Evolutionary conservation across 2,329 filamentous ascomycete genomes (phyloP).

Genomic region (Sphaerostilbella broomeana): DNA sequence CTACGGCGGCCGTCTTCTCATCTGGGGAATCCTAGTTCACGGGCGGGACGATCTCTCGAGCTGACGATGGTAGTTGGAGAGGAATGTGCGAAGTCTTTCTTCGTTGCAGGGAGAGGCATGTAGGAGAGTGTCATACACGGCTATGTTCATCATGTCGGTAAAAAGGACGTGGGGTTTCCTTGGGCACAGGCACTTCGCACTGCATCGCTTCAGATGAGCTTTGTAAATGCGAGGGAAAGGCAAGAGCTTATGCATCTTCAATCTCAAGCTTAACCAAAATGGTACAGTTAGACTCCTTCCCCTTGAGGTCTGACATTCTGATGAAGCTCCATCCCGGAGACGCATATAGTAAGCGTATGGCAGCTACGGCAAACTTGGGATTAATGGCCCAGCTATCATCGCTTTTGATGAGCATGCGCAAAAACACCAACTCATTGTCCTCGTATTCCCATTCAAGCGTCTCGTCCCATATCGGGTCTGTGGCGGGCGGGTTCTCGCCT

Average conservation of each 20-base stretch:
- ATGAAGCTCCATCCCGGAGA: slow-evolving; percentile 56
- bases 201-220: too few relatives aligned
- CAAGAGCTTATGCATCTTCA: too few relatives aligned
- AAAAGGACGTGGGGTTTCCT: too few relatives aligned
- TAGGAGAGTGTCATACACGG: too few relatives aligned
- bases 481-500: slow-evolving; percentile 51
- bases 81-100: neutral
- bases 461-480: slow-evolving; percentile 61
- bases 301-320: slow-evolving; percentile 57
- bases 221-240: too few relatives aligned
- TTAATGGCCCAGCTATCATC: slow-evolving; percentile 58
- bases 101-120: too few relatives aligned
- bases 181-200: too few relatives aligned
- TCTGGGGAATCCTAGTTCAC: slow-evolving; percentile 5
- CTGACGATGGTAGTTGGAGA: too few relatives aligned
- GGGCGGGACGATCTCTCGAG: neutral
- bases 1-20: too few relatives aligned
- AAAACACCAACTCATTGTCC: slow-evolving; percentile 58
- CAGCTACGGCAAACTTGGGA: slow-evolving; percentile 54
- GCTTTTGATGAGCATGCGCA: slow-evolving; percentile 60
- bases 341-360: slow-evolving; percentile 53
- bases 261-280: slow-evolving; percentile 57
- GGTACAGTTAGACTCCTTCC: slow-evolving; percentile 56
- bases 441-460: slow-evolving; percentile 61
- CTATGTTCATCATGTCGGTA: too few relatives aligned